These are phyloP conservation scores for Hypholoma sublateritium DNA, from an alignment of 768 basidiomycete genomes.

Conservation along the genomic window DNA sequence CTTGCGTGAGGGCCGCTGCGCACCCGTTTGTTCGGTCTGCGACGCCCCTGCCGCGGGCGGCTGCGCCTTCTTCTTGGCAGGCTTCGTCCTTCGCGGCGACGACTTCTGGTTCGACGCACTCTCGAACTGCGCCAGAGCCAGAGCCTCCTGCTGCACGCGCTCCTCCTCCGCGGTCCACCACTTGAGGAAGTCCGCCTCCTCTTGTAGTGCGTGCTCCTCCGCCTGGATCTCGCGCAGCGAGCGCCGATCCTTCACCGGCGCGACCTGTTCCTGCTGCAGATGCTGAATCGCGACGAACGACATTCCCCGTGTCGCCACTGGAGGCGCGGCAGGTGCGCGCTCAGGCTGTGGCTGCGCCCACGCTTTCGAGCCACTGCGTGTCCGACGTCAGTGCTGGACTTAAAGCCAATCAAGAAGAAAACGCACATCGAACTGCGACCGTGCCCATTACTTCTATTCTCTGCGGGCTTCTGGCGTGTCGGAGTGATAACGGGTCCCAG, in stretches of 20 bases:
- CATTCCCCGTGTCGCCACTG: slow-evolving; percentile 35
- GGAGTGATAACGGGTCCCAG: slow-evolving; percentile 71
- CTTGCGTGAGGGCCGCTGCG: background rate
- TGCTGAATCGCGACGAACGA: slow-evolving; percentile 88
- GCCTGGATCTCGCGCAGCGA: slow-evolving; percentile 84
- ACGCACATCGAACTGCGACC: slow-evolving; percentile 54
- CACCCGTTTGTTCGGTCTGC: background rate
- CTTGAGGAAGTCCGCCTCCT: slow-evolving; percentile 77
- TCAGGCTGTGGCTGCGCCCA: slow-evolving; percentile 60
- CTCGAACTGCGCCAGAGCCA: slow-evolving; percentile 22
- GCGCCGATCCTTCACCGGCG: slow-evolving; percentile 48
- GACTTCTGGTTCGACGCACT: background rate
- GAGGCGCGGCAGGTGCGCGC: slow-evolving; percentile 40
- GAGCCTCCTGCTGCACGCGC: slow-evolving; percentile 55
- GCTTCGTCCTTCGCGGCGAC: slow-evolving; percentile 5
- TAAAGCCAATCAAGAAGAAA: background rate
- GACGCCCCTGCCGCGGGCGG: background rate
- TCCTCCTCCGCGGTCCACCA: slow-evolving; percentile 92
- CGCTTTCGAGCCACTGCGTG: slow-evolving; percentile 45
- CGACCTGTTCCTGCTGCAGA: slow-evolving; percentile 60
- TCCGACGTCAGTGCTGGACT: no score
- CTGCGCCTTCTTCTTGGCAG: slow-evolving; percentile 2
- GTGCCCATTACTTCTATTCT: slow-evolving; percentile 10
- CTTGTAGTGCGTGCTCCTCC: slow-evolving; percentile 67
- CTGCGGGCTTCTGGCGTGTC: slow-evolving; percentile 39